Conservation (phyloP, 768 basidiomycete species). For the Hortiboletus campestris region DNA sequence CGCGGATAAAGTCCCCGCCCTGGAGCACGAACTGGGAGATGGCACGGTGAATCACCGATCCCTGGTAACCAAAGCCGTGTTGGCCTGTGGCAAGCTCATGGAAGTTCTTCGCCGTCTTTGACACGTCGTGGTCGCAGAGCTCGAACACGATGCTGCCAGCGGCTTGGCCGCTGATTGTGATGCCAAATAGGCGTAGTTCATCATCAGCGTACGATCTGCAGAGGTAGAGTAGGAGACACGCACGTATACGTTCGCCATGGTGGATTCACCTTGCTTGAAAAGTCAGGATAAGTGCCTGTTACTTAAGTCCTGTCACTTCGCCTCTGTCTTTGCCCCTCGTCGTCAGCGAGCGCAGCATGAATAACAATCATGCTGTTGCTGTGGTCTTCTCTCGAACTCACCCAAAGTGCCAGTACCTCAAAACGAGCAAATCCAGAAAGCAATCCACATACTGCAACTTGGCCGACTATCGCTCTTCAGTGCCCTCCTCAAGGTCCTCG, state of each 20-base stretch:
- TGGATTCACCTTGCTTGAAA: no score
- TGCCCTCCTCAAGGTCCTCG: no score
- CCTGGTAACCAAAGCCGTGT: conserved; percentile 72
- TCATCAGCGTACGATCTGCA: conserved; percentile 2
- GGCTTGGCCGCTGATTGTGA: conserved; percentile 42
- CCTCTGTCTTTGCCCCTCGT: no score
- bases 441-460: no score
- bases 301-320: no score
- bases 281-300: no score
- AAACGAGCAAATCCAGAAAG: no score
- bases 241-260: conserved; percentile 24
- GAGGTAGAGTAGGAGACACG: conserved; percentile 4
- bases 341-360: no score
- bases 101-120: conserved; percentile 79
- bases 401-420: no score
- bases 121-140: conserved; percentile 79
- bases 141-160: conserved; percentile 72
- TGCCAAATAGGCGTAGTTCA: conserved; percentile 61
- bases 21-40: conserved; percentile 88
- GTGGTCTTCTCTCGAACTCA: no score
- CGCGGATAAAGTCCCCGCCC: conserved; percentile 79
- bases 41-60: conserved; percentile 73
- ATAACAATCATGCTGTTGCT: no score
- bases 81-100: conserved; percentile 83
- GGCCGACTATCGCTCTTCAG: no score